Evolutionary conservation across 2,329 filamentous ascomycete species (phyloP).

Genomic region (Nigrospora osmanthi): DNA sequence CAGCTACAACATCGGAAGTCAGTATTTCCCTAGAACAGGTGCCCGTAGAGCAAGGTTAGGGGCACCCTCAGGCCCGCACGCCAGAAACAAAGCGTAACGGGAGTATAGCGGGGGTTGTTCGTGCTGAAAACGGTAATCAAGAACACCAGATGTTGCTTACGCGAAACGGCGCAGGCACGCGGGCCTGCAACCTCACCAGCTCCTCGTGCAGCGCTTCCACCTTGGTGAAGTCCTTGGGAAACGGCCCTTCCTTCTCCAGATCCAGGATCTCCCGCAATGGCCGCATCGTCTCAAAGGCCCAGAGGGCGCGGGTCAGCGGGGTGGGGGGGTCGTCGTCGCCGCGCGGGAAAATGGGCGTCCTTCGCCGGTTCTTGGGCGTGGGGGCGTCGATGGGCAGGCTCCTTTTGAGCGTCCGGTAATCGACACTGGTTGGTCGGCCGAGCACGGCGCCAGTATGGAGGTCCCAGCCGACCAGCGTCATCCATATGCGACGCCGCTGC

Average conservation of each 20-base stretch:
- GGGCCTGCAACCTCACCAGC: slow-evolving; percentile 37
- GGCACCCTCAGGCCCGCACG: too few species aligned
- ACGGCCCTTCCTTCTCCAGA: slow-evolving; percentile 48
- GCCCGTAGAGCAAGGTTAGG: too few species aligned
- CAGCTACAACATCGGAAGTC: too few species aligned
- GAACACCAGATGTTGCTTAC: too few species aligned
- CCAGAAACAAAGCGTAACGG: too few species aligned
- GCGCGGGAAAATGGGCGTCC: slow-evolving; percentile 38
- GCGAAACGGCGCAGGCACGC: slow-evolving; percentile 45
- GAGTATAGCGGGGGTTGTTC: too few species aligned
- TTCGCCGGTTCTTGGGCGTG: slow-evolving; percentile 36
- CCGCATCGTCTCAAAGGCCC: slow-evolving; percentile 37
- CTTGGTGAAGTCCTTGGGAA: slow-evolving; percentile 43
- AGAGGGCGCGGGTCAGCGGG: slow-evolving; percentile 44
- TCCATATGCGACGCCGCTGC: slow-evolving; percentile 46
- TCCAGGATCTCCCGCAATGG: slow-evolving; percentile 45
- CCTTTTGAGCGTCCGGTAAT: slow-evolving; percentile 37
- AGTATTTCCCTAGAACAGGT: too few species aligned
- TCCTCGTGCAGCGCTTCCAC: slow-evolving; percentile 46
- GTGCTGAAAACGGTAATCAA: too few species aligned
- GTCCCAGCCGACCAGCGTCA: slow-evolving; percentile 47
- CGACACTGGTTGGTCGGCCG: slow-evolving; percentile 48
- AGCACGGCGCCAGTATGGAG: slow-evolving; percentile 44
- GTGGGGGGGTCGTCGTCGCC: slow-evolving; percentile 46
- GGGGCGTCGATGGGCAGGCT: slow-evolving; percentile 46